These are phyloP conservation scores for Zygosaccharomyces bailii DNA, from an alignment of 805 yeast genomes.

Conservation along the genomic window DNA sequence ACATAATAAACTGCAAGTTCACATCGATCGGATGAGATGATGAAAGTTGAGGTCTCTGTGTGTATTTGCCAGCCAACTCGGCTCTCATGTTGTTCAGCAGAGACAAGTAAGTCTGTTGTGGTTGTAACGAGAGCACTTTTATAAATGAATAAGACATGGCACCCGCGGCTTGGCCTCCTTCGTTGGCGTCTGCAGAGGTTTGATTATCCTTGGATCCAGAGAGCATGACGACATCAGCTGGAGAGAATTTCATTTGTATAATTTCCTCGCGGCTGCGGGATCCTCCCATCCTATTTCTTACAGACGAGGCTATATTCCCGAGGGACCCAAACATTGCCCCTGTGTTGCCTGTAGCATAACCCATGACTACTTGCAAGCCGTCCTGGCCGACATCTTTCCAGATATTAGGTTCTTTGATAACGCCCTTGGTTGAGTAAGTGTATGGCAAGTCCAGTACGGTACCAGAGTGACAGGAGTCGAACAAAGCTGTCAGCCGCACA, in stretches of 20 bases:
- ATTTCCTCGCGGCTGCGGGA: conserved; percentile 43
- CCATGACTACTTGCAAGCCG: conserved; percentile 54
- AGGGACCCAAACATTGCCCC: conserved; percentile 42
- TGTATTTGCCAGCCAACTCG: conserved; percentile 58
- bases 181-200: conserved; percentile 77
- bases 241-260: conserved; percentile 56
- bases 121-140: conserved; percentile 55
- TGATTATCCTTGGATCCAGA: conserved; percentile 84
- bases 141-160: conserved; percentile 83
- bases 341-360: conserved; percentile 59
- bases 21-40: conserved; percentile 78
- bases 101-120: conserved; percentile 65
- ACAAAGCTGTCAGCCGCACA: conserved; percentile 71
- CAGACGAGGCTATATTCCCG: conserved; percentile 42
- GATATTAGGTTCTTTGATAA: conserved; percentile 74
- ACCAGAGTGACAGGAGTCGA: conserved; percentile 86
- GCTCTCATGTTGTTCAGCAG: conserved; percentile 68
- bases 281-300: conserved; percentile 40
- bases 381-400: conserved; percentile 72
- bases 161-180: conserved; percentile 70
- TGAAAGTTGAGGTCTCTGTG: conserved; percentile 81
- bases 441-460: conserved; percentile 78
- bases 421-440: conserved; percentile 77
- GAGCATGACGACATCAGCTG: conserved; percentile 72
- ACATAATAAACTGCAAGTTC: conserved; percentile 43